Conservation (phyloP, 129 eudicot species). For the Pittosporum tobira region DNA sequence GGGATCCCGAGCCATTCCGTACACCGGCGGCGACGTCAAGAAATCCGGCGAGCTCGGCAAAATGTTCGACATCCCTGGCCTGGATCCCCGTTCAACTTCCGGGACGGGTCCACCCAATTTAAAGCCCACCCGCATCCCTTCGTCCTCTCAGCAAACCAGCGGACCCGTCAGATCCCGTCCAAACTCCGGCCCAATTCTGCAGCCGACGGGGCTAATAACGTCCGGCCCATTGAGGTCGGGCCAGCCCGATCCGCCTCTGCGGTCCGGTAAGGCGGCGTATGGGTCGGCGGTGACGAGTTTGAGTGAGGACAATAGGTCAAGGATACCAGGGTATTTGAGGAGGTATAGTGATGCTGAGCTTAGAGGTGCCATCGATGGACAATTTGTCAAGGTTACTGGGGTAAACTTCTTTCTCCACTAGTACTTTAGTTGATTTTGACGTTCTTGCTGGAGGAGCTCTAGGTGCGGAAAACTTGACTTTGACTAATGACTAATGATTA, state of each 20-base stretch:
- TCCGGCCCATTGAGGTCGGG: slow-evolving; percentile 75
- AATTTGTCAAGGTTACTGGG: slow-evolving; percentile 88
- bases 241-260: slow-evolving; percentile 26
- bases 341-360: slow-evolving; percentile 72
- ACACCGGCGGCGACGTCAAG: slow-evolving; percentile 88
- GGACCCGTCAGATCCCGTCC: slow-evolving; percentile 63
- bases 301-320: slow-evolving; percentile 38
- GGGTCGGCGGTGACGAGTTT: slow-evolving; percentile 64
- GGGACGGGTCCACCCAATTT: slow-evolving; percentile 22
- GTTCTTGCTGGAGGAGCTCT: too few relatives aligned
- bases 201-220: slow-evolving; percentile 72
- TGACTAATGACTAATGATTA: too few relatives aligned
- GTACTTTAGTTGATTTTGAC: background rate
- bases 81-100: slow-evolving; percentile 28
- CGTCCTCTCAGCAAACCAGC: slow-evolving; percentile 45
- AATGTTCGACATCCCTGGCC: slow-evolving; percentile 54
- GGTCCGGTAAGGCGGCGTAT: slow-evolving; percentile 38
- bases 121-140: slow-evolving; percentile 31
- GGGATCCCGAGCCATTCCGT: slow-evolving; percentile 56
- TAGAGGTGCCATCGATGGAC: slow-evolving; percentile 83
- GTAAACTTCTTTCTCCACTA: slow-evolving; percentile 29
- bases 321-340: slow-evolving; percentile 31
- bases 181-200: slow-evolving; percentile 39
- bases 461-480: too few relatives aligned
- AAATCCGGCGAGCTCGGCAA: slow-evolving; percentile 87